These are phyloP conservation scores for Hypoxylon sp. DNA, from an alignment of 2,329 filamentous ascomycete genomes.

Conservation along the genomic window DNA sequence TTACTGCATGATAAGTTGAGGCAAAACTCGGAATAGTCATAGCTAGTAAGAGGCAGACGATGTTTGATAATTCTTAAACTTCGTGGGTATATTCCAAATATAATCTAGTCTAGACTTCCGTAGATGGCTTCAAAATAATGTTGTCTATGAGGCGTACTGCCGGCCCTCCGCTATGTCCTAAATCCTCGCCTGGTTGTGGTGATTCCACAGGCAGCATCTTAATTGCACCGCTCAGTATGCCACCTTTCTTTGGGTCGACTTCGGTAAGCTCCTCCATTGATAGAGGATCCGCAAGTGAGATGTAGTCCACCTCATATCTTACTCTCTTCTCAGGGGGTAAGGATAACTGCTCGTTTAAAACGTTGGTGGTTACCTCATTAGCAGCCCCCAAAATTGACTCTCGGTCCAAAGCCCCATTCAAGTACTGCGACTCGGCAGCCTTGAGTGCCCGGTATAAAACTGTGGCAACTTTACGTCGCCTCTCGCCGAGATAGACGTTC, in stretches of 20 bases:
- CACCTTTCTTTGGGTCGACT: conserved; percentile 79
- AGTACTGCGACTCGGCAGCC: conserved; percentile 78
- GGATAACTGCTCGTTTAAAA: conserved; percentile 72
- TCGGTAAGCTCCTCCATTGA: conserved; percentile 82
- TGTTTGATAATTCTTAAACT: conserved; percentile 2
- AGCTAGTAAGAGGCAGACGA: neutral
- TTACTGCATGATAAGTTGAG: neutral
- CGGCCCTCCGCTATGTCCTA: conserved; percentile 80
- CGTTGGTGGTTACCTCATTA: conserved; percentile 68
- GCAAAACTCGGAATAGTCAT: neutral
- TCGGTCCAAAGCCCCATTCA: conserved; percentile 66
- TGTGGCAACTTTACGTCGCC: conserved; percentile 79
- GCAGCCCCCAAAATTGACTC: conserved; percentile 81
- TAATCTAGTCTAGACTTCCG: conserved; percentile 38
- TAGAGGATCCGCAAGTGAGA: conserved; percentile 89
- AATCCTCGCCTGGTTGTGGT: conserved; percentile 77
- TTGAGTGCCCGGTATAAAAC: conserved; percentile 79
- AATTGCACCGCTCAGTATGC: conserved; percentile 89
- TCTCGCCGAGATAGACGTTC: conserved; percentile 89
- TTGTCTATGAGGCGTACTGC: conserved; percentile 94
- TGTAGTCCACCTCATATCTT: conserved; percentile 88
- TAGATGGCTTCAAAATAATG: conserved; percentile 74
- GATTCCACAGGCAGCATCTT: conserved; percentile 89
- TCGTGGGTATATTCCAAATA: conserved; percentile 36
- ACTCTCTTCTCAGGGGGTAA: conserved; percentile 74